A percentile compares a stretch with the other conserved stretches of the same genome.
Evolutionary conservation across 2,329 filamentous ascomycete genomes (phyloP).

Genomic region (Basipetospora chlamydospora): DNA sequence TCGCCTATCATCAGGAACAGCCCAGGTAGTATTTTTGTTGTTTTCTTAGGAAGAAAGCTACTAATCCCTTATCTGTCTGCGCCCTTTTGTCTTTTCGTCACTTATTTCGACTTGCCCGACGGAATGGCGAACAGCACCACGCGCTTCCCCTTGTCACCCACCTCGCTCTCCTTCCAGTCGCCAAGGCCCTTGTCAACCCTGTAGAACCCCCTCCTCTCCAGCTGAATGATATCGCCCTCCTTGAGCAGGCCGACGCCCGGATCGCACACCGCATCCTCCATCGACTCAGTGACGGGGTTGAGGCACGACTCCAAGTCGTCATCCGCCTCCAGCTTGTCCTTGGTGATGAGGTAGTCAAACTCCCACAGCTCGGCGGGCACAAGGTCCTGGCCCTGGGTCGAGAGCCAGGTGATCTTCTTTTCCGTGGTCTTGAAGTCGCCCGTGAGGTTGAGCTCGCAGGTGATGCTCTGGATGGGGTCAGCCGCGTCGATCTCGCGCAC

Average conservation of each 20-base stretch:
- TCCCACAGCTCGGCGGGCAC: constrained; percentile 48
- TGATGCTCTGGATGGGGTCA: constrained; percentile 50
- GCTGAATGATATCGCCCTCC: constrained; percentile 84
- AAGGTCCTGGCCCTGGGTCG: constrained; percentile 58
- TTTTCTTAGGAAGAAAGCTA: too few species aligned
- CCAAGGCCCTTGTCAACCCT: constrained; percentile 56
- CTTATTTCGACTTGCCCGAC: constrained; percentile 36
- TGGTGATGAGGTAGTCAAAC: constrained; percentile 59
- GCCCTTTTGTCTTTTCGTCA: too few species aligned
- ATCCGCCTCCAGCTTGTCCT: constrained; percentile 80
- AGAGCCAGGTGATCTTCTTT: constrained; percentile 94
- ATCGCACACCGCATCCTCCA: constrained; percentile 64
- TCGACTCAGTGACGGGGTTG: constrained; percentile 59
- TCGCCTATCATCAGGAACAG: too few species aligned
- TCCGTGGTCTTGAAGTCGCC: constrained; percentile 91
- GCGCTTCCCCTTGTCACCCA: constrained; percentile 29
- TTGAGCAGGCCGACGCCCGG: constrained; percentile 65
- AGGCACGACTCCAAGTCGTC: constrained; percentile 76
- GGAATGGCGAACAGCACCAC: constrained; percentile 43
- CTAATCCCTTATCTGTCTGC: too few species aligned
- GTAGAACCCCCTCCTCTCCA: constrained; percentile 88
- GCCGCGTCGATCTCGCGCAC: constrained; percentile 30
- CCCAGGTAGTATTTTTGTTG: too few species aligned
- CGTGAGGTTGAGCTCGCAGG: constrained; percentile 75
- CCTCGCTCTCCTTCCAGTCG: constrained; percentile 35